Evolutionary conservation across 2,329 filamentous ascomycete genomes (phyloP), one percentile per base, ranked within the genome.

Genomic region (Fusarium nurragi): DNA sequence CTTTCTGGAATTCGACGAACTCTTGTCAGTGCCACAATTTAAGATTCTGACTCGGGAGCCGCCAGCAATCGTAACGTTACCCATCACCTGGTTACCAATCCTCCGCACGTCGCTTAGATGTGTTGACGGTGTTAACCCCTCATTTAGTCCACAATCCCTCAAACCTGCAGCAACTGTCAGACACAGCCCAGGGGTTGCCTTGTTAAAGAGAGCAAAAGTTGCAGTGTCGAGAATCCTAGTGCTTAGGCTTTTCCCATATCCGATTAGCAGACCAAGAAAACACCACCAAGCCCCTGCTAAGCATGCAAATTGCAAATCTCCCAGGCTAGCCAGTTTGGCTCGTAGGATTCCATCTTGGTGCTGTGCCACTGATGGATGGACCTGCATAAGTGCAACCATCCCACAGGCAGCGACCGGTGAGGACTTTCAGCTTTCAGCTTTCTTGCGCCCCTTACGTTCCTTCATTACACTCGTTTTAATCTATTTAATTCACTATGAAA

Each of bases 241-340:
- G 45, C 32, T 32, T 32, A 32, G 32, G 16, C 32, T n/a, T 16
- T 34, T 34, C 32, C 32, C n/a, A 34, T 34, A 34, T n/a, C 32
- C 23, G 6, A 22, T 16, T 26, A 6, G 44, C 23, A 28, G 6
- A 13, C 0, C 0, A 13, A 4, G 8, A 5, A 16, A 2, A 16
- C 32, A 9, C 3, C 11, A 5, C 18, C 8, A 10, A 48, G 16
- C 3, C 18, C 49, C 21, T 52, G 49, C 6, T 10, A 6, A 16
- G 16, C 16, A 34, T 34, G 16, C 12, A 26, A 8, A 30, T 30
- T 34, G 32, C 32, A 34, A 34, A 52, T 28, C 40, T n/a, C 32
- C 22, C 5, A 34, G 28, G n/a, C 22, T 52, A 2, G 8, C 22
- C 5, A 34, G 28, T 13, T 28, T 52, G 3, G 8, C 19, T 12